These are phyloP conservation scores for Ophiocordyceps camponoti-saundersi DNA, from an alignment of 2,329 filamentous ascomycete species.

Conservation along the genomic window DNA sequence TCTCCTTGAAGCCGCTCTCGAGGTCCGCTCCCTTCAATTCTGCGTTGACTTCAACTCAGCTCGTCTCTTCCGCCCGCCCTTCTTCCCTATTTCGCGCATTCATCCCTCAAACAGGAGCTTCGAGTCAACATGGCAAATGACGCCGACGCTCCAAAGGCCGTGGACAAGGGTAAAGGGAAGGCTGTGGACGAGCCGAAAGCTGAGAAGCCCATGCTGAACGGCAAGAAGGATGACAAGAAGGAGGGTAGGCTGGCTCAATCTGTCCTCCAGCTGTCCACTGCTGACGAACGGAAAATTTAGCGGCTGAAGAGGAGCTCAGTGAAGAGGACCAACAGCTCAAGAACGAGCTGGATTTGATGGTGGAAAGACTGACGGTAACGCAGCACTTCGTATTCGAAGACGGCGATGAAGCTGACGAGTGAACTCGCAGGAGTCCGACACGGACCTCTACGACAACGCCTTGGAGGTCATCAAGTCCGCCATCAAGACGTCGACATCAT, in stretches of 20 bases:
- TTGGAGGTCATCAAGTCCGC: slow-evolving; percentile 94
- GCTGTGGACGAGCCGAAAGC: slow-evolving; percentile 55
- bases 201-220: slow-evolving; percentile 52
- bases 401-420: background rate
- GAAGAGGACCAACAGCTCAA: slow-evolving; percentile 98
- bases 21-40: background rate
- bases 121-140: slow-evolving; percentile 72
- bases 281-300: slow-evolving; percentile 8
- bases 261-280: background rate
- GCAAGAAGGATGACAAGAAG: slow-evolving; percentile 55
- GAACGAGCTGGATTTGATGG: slow-evolving; percentile 93
- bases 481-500: slow-evolving; percentile 98
- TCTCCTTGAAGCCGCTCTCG: background rate
- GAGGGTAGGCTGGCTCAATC: slow-evolving; percentile 21
- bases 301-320: slow-evolving; percentile 66
- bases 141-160: slow-evolving; percentile 66
- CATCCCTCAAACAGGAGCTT: slow-evolving; percentile 1
- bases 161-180: slow-evolving; percentile 96
- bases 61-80: background rate
- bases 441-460: slow-evolving; percentile 75
- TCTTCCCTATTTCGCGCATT: slow-evolving; percentile 1
- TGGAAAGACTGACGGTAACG: slow-evolving; percentile 74
- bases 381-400: no score
- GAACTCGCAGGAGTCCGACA: slow-evolving; percentile 56
- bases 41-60: background rate